phyloP scores from a whole-genome alignment of 148 eudicot species.

The Rhododendron vialii region DNA sequence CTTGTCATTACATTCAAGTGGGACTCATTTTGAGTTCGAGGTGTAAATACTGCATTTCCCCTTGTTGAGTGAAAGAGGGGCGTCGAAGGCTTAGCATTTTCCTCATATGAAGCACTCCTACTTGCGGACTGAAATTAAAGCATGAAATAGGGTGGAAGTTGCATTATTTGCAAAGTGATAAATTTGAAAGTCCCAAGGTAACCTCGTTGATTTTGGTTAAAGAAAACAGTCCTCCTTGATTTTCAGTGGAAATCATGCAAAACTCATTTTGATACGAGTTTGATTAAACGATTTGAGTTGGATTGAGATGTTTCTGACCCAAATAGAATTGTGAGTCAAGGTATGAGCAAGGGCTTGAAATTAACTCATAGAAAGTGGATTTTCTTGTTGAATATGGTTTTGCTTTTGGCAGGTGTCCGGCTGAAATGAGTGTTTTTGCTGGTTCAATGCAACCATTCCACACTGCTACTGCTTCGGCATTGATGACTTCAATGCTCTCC shows the following conservation, averaged over 20 bases:
- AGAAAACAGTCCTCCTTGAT: background rate
- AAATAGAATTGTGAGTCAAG: background rate
- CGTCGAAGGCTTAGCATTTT: background rate
- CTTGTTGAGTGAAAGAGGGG: background rate
- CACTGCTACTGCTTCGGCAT: constrained; percentile 75
- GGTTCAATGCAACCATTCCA: constrained; percentile 80
- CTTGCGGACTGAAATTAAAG: background rate
- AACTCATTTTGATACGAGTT: background rate
- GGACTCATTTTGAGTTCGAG: background rate
- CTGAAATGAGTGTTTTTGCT: constrained; percentile 63
- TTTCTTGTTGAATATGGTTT: background rate
- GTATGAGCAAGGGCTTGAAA: background rate
- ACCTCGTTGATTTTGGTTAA: background rate
- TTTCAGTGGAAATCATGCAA: background rate
- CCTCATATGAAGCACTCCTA: background rate
- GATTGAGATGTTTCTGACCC: background rate
- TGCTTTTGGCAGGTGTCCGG: constrained; percentile 51
- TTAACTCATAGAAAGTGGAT: background rate
- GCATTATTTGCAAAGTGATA: background rate
- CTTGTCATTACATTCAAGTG: background rate
- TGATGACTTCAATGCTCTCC: constrained; percentile 92
- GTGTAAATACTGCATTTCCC: background rate
- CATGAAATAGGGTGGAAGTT: background rate
- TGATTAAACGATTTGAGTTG: background rate
- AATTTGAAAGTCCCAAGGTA: background rate